These are phyloP conservation scores for Leptographium radiaticola DNA, from an alignment of 2,329 filamentous ascomycete species.

Conservation along the genomic window DNA sequence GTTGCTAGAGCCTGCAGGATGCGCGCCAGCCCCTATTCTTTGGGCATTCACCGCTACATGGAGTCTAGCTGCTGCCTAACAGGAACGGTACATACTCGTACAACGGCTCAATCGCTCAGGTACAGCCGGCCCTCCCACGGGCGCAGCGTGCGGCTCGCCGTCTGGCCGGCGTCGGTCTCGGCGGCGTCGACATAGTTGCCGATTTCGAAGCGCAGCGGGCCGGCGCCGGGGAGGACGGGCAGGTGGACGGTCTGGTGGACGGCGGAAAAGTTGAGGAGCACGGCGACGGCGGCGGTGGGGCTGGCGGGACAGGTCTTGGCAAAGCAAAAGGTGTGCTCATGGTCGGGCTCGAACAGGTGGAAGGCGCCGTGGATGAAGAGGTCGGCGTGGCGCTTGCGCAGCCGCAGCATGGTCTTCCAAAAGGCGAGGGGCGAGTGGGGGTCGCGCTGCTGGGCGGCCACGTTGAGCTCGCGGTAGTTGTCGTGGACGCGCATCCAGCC, in stretches of 20 bases:
- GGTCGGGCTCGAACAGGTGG: constrained; percentile 33
- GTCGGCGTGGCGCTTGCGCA: constrained; percentile 42
- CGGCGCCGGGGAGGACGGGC: constrained; percentile 8
- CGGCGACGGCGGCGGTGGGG: constrained; percentile 14
- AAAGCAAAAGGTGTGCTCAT: constrained; percentile 31
- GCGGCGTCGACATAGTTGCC: constrained; percentile 19
- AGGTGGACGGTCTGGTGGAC: constrained; percentile 20
- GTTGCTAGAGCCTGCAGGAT: background rate
- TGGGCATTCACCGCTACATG: no score
- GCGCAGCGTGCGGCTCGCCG: constrained; percentile 12
- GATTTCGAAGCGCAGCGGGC: constrained; percentile 11
- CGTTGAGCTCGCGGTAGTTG: constrained; percentile 41
- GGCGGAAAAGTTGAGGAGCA: constrained; percentile 30
- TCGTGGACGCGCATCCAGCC: constrained; percentile 52
- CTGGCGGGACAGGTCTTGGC: constrained; percentile 19
- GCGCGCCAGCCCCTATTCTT: no score
- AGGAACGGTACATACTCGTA: no score
- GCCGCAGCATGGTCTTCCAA: constrained; percentile 41
- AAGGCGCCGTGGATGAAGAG: constrained; percentile 51
- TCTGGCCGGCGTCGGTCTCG: constrained; percentile 1
- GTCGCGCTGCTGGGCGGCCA: constrained; percentile 30
- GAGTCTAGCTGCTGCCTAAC: background rate
- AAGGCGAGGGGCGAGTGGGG: constrained; percentile 41
- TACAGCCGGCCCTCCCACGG: constrained; percentile 24
- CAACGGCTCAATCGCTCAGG: background rate